Conservation (phyloP, 2,329 filamentous ascomycete genomes). For the Ceratocystis lukuohia region DNA sequence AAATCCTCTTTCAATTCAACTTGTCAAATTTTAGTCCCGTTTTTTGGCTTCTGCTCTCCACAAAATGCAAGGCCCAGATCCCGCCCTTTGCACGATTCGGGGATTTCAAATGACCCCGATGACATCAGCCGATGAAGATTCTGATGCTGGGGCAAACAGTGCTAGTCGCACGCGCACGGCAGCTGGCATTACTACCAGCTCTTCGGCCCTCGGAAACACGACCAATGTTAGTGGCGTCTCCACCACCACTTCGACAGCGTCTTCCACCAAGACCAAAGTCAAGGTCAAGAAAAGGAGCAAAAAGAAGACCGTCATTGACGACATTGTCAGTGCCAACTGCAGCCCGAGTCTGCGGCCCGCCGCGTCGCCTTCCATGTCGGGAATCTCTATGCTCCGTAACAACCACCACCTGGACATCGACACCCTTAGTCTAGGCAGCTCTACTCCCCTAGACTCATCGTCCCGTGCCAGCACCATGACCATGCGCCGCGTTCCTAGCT, state of each 20-base stretch:
- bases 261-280: slow-evolving; percentile 15
- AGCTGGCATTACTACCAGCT: not conserved
- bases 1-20: not conserved
- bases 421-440: slow-evolving; percentile 7
- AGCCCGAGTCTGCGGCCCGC: slow-evolving; percentile 44
- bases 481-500: slow-evolving; percentile 18
- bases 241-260: not conserved
- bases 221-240: not conserved
- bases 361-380: slow-evolving; percentile 46
- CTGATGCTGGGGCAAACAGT: slow-evolving; percentile 28
- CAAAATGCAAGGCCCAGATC: slow-evolving; percentile 20
- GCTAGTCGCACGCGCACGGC: not conserved
- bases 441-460: slow-evolving; percentile 41
- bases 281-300: slow-evolving; percentile 24
- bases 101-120: slow-evolving; percentile 43
- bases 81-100: slow-evolving; percentile 42
- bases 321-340: slow-evolving; percentile 50
- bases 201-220: not conserved
- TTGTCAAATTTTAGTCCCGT: slow-evolving; percentile 25
- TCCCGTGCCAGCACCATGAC: slow-evolving; percentile 42
- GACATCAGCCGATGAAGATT: slow-evolving; percentile 45
- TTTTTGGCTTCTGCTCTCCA: slow-evolving; percentile 32
- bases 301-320: slow-evolving; percentile 30
- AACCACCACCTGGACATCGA: slow-evolving; percentile 62
- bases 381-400: slow-evolving; percentile 69